phyloP scores from a whole-genome alignment of 495 filamentous ascomycete species.

The Sabuloglossum arenarium region DNA sequence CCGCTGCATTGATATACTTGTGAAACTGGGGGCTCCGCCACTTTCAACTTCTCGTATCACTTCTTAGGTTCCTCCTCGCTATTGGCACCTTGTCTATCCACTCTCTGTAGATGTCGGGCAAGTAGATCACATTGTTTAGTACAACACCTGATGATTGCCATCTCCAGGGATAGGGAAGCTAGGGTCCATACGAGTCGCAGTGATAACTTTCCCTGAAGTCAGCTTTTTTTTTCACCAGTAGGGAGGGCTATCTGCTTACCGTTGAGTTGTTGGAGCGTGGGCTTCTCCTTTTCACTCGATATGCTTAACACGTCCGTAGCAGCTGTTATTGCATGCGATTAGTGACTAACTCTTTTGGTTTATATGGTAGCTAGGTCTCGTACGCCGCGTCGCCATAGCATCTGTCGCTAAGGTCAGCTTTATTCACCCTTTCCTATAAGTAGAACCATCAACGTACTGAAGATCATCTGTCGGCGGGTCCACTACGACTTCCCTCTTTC shows the following conservation, averaged over 20 bases:
- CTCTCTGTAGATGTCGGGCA: no score
- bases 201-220: no score
- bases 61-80: not conserved
- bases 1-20: not conserved
- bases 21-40: not conserved
- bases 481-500: no score
- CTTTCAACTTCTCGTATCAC: not conserved
- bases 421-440: not conserved
- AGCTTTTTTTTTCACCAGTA: no score
- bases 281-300: not conserved
- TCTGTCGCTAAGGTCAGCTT: not conserved
- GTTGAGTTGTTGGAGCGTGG: not conserved
- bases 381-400: not conserved
- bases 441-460: no score
- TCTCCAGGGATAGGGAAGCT: no score
- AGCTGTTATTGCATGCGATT: not conserved
- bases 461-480: no score
- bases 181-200: no score
- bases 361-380: not conserved
- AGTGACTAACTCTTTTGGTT: not conserved
- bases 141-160: no score
- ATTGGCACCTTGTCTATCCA: no score
- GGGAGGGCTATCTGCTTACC: no score
- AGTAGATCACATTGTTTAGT: no score
- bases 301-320: not conserved